phyloP scores from a whole-genome alignment of 2,329 filamentous ascomycete species.

The Fusarium brachygibbosum region DNA sequence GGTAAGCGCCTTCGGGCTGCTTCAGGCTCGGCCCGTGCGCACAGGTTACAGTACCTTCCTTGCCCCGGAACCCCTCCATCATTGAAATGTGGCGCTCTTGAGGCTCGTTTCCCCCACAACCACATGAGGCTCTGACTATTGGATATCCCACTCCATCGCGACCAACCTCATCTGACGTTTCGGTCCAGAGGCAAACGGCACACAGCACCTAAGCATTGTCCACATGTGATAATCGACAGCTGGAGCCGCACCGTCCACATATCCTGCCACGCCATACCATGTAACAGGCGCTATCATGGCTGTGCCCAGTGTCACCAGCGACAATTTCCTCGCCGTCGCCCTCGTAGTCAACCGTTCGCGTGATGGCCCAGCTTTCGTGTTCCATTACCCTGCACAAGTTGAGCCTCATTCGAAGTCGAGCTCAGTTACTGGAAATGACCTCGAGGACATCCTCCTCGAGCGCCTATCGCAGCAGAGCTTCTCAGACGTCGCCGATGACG shows the following conservation, averaged over 20 bases:
- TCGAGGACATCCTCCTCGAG: slow-evolving; percentile 67
- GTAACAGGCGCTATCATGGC: slow-evolving; percentile 44
- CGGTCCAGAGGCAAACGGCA: background rate
- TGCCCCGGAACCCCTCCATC: background rate
- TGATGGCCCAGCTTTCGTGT: slow-evolving; percentile 85
- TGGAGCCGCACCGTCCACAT: background rate
- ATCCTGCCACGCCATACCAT: slow-evolving; percentile 32
- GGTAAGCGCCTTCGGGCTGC: background rate
- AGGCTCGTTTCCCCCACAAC: slow-evolving; percentile 40
- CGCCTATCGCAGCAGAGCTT: slow-evolving; percentile 58
- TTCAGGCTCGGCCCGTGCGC: slow-evolving; percentile 9
- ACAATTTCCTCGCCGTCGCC: slow-evolving; percentile 77
- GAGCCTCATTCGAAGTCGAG: slow-evolving; percentile 54
- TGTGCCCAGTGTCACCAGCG: slow-evolving; percentile 66
- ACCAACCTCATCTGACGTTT: slow-evolving; percentile 20
- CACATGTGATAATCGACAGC: slow-evolving; percentile 11
- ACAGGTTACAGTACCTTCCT: background rate
- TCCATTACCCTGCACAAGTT: slow-evolving; percentile 83
- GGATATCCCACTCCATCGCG: slow-evolving; percentile 15
- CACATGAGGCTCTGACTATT: slow-evolving; percentile 28
- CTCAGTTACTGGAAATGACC: slow-evolving; percentile 55
- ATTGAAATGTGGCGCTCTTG: slow-evolving; percentile 33
- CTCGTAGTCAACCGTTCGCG: slow-evolving; percentile 81
- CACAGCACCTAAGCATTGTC: background rate
- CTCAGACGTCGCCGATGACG: slow-evolving; percentile 55